Conservation (phyloP, 352 stramenopile species). For the Globisporangium camurandrum region DNA sequence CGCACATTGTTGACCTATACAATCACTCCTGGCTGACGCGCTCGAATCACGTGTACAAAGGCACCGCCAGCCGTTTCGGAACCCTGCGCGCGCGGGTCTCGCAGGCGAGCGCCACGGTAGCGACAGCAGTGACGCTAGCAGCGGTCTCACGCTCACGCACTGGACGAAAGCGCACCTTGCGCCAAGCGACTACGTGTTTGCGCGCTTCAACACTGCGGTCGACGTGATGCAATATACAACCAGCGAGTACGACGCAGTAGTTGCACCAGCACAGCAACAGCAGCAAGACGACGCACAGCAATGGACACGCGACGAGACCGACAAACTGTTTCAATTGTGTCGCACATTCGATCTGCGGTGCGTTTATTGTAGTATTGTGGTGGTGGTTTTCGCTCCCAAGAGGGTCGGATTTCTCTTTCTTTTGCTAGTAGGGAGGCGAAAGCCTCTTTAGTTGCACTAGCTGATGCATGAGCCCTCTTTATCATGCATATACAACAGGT, state of each 20-base stretch:
- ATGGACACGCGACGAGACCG: conserved; percentile 62
- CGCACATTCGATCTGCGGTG: conserved; percentile 41
- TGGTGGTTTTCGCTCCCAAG: too few species aligned
- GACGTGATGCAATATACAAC: conserved; percentile 40
- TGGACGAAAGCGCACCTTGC: conserved; percentile 58
- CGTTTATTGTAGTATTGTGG: too few species aligned
- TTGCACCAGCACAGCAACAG: conserved; percentile 21
- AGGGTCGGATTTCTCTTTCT: too few species aligned
- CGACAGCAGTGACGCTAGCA: too few species aligned
- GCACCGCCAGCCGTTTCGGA: conserved; percentile 52
- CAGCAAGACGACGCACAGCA: conserved; percentile 43
- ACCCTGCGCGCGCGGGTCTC: conserved; percentile 38
- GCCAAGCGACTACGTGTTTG: conserved; percentile 56
- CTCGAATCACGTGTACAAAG: conserved; percentile 1
- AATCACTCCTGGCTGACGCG: neutral
- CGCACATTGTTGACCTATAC: too few species aligned
- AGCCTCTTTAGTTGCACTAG: too few species aligned
- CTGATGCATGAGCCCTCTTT: too few species aligned
- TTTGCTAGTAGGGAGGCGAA: too few species aligned
- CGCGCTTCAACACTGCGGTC: conserved; percentile 56
- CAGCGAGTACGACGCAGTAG: conserved; percentile 60
- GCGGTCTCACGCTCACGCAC: conserved; percentile 43
- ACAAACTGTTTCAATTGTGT: conserved; percentile 44
- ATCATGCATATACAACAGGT: too few species aligned
- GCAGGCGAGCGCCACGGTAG: conserved; percentile 35